Evolutionary conservation across 495 filamentous ascomycete genomes (phyloP).

Genomic region (Achaetomiella virescens): DNA sequence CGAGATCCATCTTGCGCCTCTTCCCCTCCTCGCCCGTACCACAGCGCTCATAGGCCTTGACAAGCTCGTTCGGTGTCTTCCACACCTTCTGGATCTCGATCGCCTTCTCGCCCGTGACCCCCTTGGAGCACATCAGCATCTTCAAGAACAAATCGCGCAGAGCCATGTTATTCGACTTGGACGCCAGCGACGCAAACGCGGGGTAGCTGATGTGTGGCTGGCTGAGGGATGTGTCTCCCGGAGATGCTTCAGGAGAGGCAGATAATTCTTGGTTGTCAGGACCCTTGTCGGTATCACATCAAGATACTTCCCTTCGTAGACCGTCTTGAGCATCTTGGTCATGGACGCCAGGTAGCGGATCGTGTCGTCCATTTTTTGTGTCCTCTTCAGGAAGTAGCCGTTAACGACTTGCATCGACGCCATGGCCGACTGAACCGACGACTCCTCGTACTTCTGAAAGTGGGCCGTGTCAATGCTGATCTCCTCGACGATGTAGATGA

Average conservation of each 20-base stretch:
- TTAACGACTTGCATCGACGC: slow-evolving; percentile 76
- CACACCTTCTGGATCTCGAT: slow-evolving; percentile 71
- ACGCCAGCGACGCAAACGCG: slow-evolving; percentile 63
- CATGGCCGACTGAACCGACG: slow-evolving; percentile 67
- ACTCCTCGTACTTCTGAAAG: slow-evolving; percentile 53
- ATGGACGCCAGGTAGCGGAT: slow-evolving; percentile 73
- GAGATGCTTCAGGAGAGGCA: slow-evolving; percentile 57
- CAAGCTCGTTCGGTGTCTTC: slow-evolving; percentile 63
- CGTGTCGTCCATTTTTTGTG: slow-evolving; percentile 69
- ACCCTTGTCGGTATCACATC: slow-evolving; percentile 59
- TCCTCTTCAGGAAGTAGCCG: slow-evolving; percentile 76
- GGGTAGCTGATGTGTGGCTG: slow-evolving; percentile 64
- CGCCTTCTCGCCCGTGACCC: slow-evolving; percentile 76
- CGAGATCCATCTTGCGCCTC: slow-evolving; percentile 47
- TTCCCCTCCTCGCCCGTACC: slow-evolving; percentile 38
- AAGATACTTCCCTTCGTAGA: slow-evolving; percentile 53
- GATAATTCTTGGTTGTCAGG: slow-evolving; percentile 64
- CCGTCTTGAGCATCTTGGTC: slow-evolving; percentile 60
- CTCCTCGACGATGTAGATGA: slow-evolving; percentile 79
- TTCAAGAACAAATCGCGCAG: slow-evolving; percentile 73
- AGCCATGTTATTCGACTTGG: slow-evolving; percentile 68
- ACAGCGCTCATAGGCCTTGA: slow-evolving; percentile 59
- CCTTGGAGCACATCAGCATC: slow-evolving; percentile 80
- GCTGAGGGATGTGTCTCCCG: slow-evolving; percentile 37
- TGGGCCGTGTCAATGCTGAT: slow-evolving; percentile 46